Evolutionary conservation across 805 yeast genomes (phyloP).

Genomic region (Candida sithepensis): DNA sequence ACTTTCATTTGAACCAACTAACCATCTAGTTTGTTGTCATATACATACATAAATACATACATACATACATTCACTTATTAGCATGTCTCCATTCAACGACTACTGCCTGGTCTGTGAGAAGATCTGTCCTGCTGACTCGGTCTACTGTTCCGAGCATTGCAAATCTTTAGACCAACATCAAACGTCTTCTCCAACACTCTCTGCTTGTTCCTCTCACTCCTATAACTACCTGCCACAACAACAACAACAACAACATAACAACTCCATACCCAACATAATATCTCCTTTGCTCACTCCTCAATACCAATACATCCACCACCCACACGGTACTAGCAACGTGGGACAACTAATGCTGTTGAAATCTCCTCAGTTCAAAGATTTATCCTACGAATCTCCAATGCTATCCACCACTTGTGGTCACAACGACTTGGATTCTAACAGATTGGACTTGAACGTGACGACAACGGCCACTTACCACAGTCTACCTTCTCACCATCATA

Average conservation of each 20-base stretch:
- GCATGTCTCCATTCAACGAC: conserved; percentile 40
- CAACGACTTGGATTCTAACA: conserved; percentile 29
- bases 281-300: conserved; percentile 32
- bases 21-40: neutral
- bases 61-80: neutral
- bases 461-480: neutral
- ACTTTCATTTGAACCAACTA: too few relatives aligned
- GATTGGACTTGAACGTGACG: conserved; percentile 27
- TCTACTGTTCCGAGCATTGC: conserved; percentile 33
- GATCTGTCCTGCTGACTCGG: conserved; percentile 28
- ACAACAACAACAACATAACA: conserved; percentile 7
- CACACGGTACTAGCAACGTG: neutral
- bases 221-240: conserved; percentile 2
- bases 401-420: conserved; percentile 16
- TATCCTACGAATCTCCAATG: conserved; percentile 32
- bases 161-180: conserved; percentile 22
- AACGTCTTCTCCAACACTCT: conserved; percentile 23
- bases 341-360: conserved; percentile 6
- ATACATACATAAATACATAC: neutral
- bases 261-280: conserved; percentile 17
- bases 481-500: neutral
- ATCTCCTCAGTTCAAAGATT: conserved; percentile 24
- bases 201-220: conserved; percentile 16
- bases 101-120: conserved; percentile 36
- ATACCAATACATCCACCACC: conserved; percentile 2